phyloP scores from a whole-genome alignment of 106 monocot genomes.

The Allium cepa region DNA sequence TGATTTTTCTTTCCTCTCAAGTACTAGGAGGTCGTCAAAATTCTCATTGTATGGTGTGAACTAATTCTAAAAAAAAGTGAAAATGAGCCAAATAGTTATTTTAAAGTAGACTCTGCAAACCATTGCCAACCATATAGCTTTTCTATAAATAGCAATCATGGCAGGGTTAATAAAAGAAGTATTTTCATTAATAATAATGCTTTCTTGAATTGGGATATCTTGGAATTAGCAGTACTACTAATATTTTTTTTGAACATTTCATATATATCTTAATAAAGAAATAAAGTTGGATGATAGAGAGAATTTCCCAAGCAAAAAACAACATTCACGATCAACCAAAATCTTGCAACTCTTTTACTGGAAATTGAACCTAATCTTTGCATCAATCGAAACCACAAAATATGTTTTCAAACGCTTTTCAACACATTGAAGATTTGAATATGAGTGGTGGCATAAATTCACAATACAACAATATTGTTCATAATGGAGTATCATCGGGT shows the following conservation, averaged over 20 bases:
- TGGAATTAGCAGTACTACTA: not conserved
- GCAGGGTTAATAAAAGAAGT: not conserved
- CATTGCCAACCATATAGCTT: not conserved
- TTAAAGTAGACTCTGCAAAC: not conserved
- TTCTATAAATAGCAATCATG: not conserved
- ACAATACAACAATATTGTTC: not conserved
- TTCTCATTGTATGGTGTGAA: constrained; percentile 8
- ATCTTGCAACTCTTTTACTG: no score
- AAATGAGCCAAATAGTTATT: not conserved
- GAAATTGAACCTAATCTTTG: no score
- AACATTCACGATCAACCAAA: no score
- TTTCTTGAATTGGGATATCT: not conserved
- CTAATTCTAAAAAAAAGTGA: not conserved
- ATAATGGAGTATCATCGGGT: not conserved
- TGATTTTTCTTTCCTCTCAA: constrained; percentile 10
- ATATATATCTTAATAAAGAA: no score
- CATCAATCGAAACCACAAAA: no score
- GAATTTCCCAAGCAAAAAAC: no score
- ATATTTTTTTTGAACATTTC: not conserved
- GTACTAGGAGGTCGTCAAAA: constrained; percentile 19
- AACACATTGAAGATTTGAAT: no score
- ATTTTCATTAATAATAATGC: no score
- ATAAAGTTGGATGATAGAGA: no score
- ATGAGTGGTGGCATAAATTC: not conserved
- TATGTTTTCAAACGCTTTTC: no score